Evolutionary conservation across 371 early-diverging fungal species (phyloP), one percentile per base, ranked within the genome.

Genomic region (Entomophthora muscae): DNA sequence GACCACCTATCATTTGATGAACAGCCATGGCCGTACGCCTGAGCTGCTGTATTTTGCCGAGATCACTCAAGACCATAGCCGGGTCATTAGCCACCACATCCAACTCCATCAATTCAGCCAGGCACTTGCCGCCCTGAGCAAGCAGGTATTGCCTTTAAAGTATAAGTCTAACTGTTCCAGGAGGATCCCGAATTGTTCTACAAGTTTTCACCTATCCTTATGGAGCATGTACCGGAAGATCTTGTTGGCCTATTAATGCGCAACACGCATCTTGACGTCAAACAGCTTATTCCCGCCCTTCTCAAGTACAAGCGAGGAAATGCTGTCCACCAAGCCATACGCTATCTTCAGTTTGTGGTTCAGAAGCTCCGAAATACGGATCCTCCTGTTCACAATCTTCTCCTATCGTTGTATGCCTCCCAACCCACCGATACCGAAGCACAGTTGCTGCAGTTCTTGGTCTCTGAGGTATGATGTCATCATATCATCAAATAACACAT

Each of bases 371-470:
- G 75, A 27, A 89, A 86, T 67, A 84, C 83, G 0, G 94, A 94
- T 70, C 78, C 88, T 0, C 81, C 84, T 0, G 82, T 96, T 54
- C 95, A 97, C 76, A 95, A 97, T 70, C 89, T 85, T 61, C 75
- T 95, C 17, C 70, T 97, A 26, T 85, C 86, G 5, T 72, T 95
- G 2, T 87, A 89, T 66, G 91, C 86, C 1, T 78, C 83, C 12
- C 85, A 90, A 58, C 76, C 87, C 0, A 75, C 84, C 65, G 90
- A 85, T 58, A 71, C 72, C 10, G 73, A 77, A 53, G 69, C 77
- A 0, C 77, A 77, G 5, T 69, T 90, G 31, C 66, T 88, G 61
- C 75, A 72, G 10, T 91, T 86, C 70, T 71, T 91, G 65, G 78
- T 78, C 1, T 79, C 82, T 7, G 87, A 86, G 70, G 82, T 75